phyloP scores from a whole-genome alignment of 352 stramenopile genomes.

The Phytophthora agathidicida region DNA sequence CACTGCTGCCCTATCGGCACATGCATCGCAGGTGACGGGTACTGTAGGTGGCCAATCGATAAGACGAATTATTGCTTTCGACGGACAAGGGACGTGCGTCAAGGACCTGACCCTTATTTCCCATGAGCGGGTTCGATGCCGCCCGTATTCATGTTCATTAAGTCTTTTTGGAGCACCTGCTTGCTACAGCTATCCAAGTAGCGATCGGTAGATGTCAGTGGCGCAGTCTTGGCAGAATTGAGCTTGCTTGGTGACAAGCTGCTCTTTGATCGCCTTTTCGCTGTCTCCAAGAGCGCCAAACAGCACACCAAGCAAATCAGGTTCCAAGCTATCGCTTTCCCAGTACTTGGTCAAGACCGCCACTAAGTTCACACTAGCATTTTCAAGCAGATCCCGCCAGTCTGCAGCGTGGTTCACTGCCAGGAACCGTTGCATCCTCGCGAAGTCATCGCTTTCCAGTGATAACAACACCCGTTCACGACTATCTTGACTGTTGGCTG shows the following conservation, averaged over 20 bases:
- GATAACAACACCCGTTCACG: conserved; percentile 46
- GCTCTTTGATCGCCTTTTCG: conserved; percentile 41
- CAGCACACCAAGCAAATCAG: conserved; percentile 29
- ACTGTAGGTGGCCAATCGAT: too few species aligned
- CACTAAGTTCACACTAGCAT: conserved; percentile 48
- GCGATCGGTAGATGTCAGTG: conserved; percentile 22
- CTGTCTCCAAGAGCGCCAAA: conserved; percentile 45
- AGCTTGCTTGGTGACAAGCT: conserved; percentile 45
- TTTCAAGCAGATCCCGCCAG: conserved; percentile 41
- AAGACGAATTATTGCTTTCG: too few species aligned
- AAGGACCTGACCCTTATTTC: too few species aligned
- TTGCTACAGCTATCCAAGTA: conserved; percentile 29
- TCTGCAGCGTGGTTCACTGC: conserved; percentile 18
- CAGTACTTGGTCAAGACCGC: conserved; percentile 46
- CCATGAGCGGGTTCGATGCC: too few species aligned
- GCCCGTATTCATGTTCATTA: too few species aligned
- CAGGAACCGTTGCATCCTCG: conserved; percentile 24
- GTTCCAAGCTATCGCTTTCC: conserved; percentile 37
- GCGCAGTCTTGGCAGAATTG: conserved; percentile 40
- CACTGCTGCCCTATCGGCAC: too few species aligned
- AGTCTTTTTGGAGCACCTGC: conserved; percentile 23
- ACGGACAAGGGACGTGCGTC: too few species aligned
- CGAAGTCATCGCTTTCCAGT: conserved; percentile 4
- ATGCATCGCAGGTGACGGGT: too few species aligned
- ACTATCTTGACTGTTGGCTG: conserved; percentile 19